Evolutionary conservation across 352 stramenopile genomes (phyloP).

Genomic region (Pythium coloratum): DNA sequence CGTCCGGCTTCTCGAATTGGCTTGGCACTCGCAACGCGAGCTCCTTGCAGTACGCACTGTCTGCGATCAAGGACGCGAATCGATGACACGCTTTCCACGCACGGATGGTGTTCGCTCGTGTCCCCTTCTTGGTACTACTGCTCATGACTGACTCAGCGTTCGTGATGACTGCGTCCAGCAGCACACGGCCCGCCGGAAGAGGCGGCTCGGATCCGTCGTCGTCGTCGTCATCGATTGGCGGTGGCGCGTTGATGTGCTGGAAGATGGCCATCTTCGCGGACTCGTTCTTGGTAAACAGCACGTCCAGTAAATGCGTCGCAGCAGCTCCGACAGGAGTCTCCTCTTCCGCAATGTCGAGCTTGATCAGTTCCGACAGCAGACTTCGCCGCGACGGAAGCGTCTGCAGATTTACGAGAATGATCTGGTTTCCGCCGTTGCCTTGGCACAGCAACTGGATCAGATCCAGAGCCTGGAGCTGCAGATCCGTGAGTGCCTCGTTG

Average conservation of each 20-base stretch:
- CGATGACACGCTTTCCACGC: constrained; percentile 75
- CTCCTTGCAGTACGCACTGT: constrained; percentile 68
- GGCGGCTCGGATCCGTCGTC: constrained; percentile 8
- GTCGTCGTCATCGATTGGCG: constrained; percentile 30
- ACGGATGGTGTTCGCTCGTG: constrained; percentile 24
- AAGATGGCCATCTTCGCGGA: constrained; percentile 66
- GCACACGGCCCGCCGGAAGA: constrained; percentile 41
- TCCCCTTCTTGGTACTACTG: constrained; percentile 12
- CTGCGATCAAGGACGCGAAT: constrained; percentile 42
- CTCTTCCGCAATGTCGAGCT: constrained; percentile 57
- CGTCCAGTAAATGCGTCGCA: constrained; percentile 55
- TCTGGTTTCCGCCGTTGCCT: constrained; percentile 64
- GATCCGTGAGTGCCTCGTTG: constrained; percentile 44
- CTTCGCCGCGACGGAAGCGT: constrained; percentile 43
- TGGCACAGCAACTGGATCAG: constrained; percentile 54
- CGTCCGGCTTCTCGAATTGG: constrained; percentile 43
- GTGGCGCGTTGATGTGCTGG: constrained; percentile 61
- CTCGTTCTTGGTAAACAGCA: constrained; percentile 65
- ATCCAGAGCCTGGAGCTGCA: constrained; percentile 65
- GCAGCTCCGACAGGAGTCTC: constrained; percentile 62
- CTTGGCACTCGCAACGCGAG: constrained; percentile 64
- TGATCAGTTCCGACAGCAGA: constrained; percentile 56
- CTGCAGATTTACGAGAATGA: constrained; percentile 67
- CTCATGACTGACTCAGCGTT: constrained; percentile 49
- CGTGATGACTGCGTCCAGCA: constrained; percentile 51